Evolutionary conservation across 768 basidiomycete genomes (phyloP), one percentile per base, ranked within the genome.

Genomic region (Podaxis sp.): DNA sequence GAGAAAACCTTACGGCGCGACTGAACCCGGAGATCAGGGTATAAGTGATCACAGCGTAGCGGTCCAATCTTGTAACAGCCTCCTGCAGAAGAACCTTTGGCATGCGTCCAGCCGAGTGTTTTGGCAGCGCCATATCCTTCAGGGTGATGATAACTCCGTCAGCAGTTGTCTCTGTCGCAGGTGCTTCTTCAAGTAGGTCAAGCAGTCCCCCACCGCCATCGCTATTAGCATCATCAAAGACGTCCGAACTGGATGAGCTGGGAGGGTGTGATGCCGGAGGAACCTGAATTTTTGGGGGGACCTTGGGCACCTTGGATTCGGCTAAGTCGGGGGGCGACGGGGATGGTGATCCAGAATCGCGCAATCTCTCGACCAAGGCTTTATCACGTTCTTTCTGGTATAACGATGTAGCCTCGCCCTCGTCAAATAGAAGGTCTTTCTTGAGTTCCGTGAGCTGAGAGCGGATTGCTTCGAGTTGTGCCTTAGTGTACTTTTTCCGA

Each of bases 111-210:
- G 91, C 87, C 79, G 87, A 88, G 67, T 91, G 85, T 73, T 91
- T 96, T 1, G 93, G 90, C 25, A 93, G 76, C 1, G 84, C 69
- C 87, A 98, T 89, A 62, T 94, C 86, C 27, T 87, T 79, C 63
- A 88, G 68, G 27, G 64, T 71, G 50, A 89, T 74, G 4, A 79
- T 80, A 7, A 74, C 77, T 13, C 88, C 90, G 55, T 78, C 71
- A 9, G 77, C 71, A 18, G 82, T 84, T n/a, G 79, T 78, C 63
- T 83, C 83, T n/a, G 77, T 81, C 5, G 75, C 69, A 11, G 87
- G 83, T 67, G 83, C 76, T 55, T 80, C 79, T 23, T 95, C 90
- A 48, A 96, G 77, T 53, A 95, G 75, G 42, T 83, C 88, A 59
- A 95, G 81, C 35, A 97, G 74, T 14, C 93, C 87, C 5, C 80